Evolutionary conservation across 176 grass and related monocot species (phyloP).

Genomic region (Eragrostis curvula): DNA sequence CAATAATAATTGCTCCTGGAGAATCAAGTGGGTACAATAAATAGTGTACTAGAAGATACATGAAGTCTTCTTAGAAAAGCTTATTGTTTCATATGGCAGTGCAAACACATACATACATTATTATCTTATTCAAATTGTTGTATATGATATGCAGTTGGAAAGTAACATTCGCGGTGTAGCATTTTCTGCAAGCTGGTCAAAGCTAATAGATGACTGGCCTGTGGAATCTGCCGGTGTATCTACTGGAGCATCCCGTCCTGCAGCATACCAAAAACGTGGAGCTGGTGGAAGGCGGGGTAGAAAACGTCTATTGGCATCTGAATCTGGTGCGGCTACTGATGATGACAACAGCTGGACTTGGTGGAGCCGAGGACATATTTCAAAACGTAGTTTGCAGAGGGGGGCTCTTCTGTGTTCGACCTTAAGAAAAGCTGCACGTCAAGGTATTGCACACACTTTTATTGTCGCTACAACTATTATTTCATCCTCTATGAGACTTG

Average conservation of each 20-base stretch:
- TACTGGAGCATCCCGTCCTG: conserved; percentile 57
- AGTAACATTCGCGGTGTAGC: conserved; percentile 81
- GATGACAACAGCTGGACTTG: conserved; percentile 87
- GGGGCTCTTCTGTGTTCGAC: conserved; percentile 51
- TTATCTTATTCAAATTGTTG: conserved; percentile 25
- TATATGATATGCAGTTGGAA: conserved; percentile 75
- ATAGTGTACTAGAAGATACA: conserved; percentile 14
- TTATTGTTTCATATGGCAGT: conserved; percentile 19
- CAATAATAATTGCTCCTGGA: conserved; percentile 25
- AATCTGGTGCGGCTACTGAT: conserved; percentile 52
- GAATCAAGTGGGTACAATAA: conserved; percentile 41
- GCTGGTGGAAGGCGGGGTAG: conserved; percentile 68
- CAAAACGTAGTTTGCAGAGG: conserved; percentile 78
- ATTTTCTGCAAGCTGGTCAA: conserved; percentile 83
- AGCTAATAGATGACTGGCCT: conserved; percentile 72
- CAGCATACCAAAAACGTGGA: conserved; percentile 74
- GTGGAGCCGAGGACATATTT: conserved; percentile 82
- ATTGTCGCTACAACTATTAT: conserved; percentile 35
- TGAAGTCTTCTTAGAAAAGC: background rate
- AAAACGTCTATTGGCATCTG: conserved; percentile 62
- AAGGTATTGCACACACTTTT: conserved; percentile 64
- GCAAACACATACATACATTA: conserved; percentile 12
- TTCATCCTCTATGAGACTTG: conserved; percentile 21
- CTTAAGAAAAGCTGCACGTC: conserved; percentile 86
- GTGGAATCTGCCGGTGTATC: conserved; percentile 54